Base-by-base conservation (phyloP, 2,329 filamentous ascomycete genomes). In the Fusarium anthophilum region DNA sequence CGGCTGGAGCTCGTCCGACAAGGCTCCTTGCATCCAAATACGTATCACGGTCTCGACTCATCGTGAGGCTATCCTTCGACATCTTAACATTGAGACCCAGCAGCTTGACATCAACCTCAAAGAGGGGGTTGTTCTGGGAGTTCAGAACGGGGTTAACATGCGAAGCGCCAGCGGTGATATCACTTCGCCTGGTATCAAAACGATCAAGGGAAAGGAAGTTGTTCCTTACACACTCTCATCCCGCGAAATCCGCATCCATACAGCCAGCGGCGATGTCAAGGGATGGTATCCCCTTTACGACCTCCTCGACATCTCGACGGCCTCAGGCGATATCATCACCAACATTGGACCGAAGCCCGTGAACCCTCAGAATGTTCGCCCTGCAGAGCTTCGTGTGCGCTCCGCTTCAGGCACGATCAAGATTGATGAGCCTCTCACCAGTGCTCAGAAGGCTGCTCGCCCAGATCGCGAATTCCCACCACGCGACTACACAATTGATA, bases 211-310 rank as follows among this genome's bases (percentile, higher is more conserved):
- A 22, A 73, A 77, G 12, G 59, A 45, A 22, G 62, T 77, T 17
- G 69, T 76, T 14, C 80, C 83, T 2, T 88, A 86, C 77, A 70
- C 73, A 12, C 79, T 90, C 51, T 78, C 83, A 62, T 84, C 85
- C 2, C 83, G 85, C 38, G 75, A 82, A 56, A 83, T 87, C 63
- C 76, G 81, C 35, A 81, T 86, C 20, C 72, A 77, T 32, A 86
- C 87, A 24, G 82, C 83, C 6, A 83, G 86, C 3, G 86, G 86
- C 13, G 56, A 78, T 20, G 84, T 90, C 69, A 66, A 68, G 20
- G 88, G 88, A 37, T 84, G 82, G 77, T 89, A 86, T 81, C 86
- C 88, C 2, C 80, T 90, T 3, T 86, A 85, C 76, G 86, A 89
- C 74, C 78, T 83, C 37, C 82, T 90, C 18, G 79, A 81, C 24